Evolutionary conservation across 106 monocot genomes (phyloP).

Genomic region (Dactylorhiza incarnata): DNA sequence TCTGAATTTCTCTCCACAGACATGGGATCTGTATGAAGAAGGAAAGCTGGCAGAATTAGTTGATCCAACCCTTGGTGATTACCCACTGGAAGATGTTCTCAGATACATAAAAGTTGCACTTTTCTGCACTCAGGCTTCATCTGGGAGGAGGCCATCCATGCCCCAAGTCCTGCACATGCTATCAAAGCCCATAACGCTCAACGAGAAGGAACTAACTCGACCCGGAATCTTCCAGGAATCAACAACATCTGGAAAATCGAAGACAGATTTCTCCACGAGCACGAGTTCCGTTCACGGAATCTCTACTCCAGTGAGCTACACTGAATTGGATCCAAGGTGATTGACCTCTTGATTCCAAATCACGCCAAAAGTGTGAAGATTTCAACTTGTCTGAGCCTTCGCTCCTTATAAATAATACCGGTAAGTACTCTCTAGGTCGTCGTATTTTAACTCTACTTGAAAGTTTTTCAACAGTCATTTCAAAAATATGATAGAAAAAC

Average conservation of each 20-base stretch:
- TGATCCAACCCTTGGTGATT: conserved; percentile 36
- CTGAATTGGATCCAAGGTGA: conserved; percentile 26
- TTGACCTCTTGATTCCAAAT: background rate
- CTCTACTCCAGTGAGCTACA: conserved; percentile 1
- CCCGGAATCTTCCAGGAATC: conserved; percentile 18
- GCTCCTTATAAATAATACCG: too few relatives aligned
- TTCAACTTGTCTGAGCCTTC: too few relatives aligned
- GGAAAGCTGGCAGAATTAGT: conserved; percentile 36
- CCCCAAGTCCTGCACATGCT: conserved; percentile 52
- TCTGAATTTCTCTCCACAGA: conserved; percentile 17
- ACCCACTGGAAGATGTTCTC: conserved; percentile 48
- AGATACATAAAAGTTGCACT: conserved; percentile 53
- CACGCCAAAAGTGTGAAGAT: too few relatives aligned
- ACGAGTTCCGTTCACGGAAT: background rate
- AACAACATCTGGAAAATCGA: background rate
- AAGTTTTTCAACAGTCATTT: too few relatives aligned
- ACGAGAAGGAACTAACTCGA: conserved; percentile 37
- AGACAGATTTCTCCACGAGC: background rate
- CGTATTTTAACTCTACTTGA: too few relatives aligned
- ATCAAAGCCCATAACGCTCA: conserved; percentile 29
- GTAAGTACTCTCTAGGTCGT: too few relatives aligned
- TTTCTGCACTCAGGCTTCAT: conserved; percentile 44
- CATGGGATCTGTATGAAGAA: conserved; percentile 51
- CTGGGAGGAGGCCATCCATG: conserved; percentile 42
- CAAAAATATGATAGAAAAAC: too few relatives aligned